Conservation (phyloP, 768 basidiomycete genomes). For the Tylopilus sp. region DNA sequence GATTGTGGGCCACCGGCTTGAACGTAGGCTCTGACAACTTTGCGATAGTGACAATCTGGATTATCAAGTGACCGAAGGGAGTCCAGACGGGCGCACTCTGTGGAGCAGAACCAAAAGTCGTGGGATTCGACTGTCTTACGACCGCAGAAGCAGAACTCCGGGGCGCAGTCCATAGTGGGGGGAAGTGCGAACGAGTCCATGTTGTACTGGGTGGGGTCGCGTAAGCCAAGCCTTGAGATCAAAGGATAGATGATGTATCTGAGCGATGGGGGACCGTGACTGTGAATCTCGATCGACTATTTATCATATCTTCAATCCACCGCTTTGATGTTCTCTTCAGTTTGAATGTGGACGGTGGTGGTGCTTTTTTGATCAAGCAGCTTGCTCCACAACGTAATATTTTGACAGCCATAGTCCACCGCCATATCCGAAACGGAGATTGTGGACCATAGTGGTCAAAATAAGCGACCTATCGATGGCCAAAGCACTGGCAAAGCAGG, state of each 20-base stretch:
- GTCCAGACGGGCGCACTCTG: slow-evolving; percentile 25
- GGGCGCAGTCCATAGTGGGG: slow-evolving; percentile 6
- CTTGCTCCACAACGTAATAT: not conserved
- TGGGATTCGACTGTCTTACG: slow-evolving; percentile 19
- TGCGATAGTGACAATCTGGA: slow-evolving; percentile 13
- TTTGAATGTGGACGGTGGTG: slow-evolving; percentile 6
- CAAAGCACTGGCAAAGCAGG: too few relatives aligned
- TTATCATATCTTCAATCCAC: slow-evolving; percentile 8
- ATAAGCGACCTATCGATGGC: not conserved
- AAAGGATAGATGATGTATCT: not conserved
- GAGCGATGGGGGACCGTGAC: not conserved
- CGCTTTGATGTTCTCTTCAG: slow-evolving; percentile 5
- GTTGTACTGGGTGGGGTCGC: not conserved
- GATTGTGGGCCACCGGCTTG: too few relatives aligned
- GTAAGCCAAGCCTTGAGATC: not conserved
- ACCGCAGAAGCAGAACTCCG: slow-evolving; percentile 25
- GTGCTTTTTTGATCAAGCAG: slow-evolving; percentile 8
- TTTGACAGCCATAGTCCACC: not conserved
- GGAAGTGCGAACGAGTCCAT: slow-evolving; percentile 2
- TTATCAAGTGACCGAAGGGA: slow-evolving; percentile 22
- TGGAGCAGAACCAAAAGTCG: slow-evolving; percentile 31
- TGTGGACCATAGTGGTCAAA: slow-evolving; percentile 5
- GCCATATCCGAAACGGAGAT: not conserved
- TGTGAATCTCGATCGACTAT: not conserved
- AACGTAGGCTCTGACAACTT: too few relatives aligned